Conservation (phyloP, 352 stramenopile species). For the Thraustochytrium sp. region DNA sequence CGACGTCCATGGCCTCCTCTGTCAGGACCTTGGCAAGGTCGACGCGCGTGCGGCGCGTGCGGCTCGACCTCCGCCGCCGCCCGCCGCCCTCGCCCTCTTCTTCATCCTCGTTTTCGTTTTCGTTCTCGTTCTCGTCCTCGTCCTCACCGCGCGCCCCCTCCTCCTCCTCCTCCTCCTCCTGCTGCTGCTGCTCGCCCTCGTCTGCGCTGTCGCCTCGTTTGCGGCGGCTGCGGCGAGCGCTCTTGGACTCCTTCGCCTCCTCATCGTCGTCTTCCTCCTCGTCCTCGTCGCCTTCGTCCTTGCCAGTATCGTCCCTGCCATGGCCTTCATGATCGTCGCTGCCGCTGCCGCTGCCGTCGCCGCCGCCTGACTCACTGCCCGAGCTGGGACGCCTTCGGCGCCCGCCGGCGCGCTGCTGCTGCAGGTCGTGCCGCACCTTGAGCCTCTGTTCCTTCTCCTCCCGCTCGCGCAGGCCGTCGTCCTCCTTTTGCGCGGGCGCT, state of each 20-base stretch:
- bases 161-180: background rate
- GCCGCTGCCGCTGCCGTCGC: no score
- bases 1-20: background rate
- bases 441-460: background rate
- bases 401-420: no score
- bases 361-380: no score
- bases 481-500: no score
- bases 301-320: no score
- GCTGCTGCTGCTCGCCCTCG: background rate
- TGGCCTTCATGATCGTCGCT: no score
- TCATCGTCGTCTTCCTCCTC: background rate
- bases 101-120: background rate
- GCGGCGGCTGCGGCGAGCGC: background rate
- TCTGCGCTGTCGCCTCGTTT: background rate
- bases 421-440: background rate
- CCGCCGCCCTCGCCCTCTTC: background rate
- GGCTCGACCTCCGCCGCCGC: background rate
- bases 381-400: background rate
- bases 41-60: background rate
- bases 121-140: background rate
- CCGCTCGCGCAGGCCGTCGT: background rate
- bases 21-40: constrained; percentile 12
- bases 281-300: no score
- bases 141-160: background rate
- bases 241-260: background rate